Percentiles rank a stretch among this genome's conserved stretches.
Evolutionary conservation across 176 grass and related monocot genomes (phyloP).

Genomic region (Alopecurus myosuroides): DNA sequence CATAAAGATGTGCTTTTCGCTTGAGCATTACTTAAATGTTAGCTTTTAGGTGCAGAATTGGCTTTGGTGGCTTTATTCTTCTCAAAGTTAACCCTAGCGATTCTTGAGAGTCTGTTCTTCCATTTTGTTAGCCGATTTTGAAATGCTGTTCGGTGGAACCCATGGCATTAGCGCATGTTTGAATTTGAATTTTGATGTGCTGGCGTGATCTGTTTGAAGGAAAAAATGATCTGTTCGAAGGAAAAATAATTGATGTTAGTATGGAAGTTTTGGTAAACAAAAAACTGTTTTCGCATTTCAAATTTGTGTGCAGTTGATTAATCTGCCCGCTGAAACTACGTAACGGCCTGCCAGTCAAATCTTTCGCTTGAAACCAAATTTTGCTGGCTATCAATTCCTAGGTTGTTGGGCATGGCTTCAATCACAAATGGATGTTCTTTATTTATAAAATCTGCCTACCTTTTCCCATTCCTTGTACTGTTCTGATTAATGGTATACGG

Average conservation of each 20-base stretch:
- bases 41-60: constrained; percentile 12
- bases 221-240: constrained; percentile 5
- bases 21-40: neutral
- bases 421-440: neutral
- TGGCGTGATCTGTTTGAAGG: neutral
- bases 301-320: neutral
- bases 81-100: neutral
- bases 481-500: neutral
- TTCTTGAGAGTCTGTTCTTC: neutral
- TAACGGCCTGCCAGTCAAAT: constrained; percentile 13
- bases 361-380: constrained; percentile 43
- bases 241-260: neutral
- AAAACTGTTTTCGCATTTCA: neutral
- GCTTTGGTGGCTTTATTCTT: constrained; percentile 7
- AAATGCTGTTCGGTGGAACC: neutral
- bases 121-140: neutral
- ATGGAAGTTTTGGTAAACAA: neutral
- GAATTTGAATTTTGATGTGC: neutral
- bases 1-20: constrained; percentile 22
- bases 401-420: constrained; percentile 33
- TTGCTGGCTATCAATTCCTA: constrained; percentile 22
- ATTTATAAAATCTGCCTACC: constrained; percentile 20
- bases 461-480: constrained; percentile 13
- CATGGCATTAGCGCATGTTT: neutral
- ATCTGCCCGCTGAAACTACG: constrained; percentile 11